Base-by-base conservation (phyloP, 176 grass and related monocot genomes). In the Chrysopogon serrulatus region DNA sequence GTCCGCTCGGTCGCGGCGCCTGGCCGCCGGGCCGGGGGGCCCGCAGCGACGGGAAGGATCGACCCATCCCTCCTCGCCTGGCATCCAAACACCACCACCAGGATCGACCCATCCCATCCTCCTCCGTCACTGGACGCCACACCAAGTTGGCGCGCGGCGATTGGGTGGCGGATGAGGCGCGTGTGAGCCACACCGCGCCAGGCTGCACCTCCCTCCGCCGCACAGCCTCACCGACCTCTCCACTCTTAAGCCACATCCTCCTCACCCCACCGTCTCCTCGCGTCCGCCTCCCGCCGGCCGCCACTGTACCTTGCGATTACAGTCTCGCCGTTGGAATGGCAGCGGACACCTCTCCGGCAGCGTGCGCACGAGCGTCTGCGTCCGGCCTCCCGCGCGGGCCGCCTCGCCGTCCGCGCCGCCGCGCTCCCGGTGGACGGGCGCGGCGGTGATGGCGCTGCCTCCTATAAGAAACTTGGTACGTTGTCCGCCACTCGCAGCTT, bases 181-280 rank as follows among this genome's bases (percentile, higher is more conserved):
- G 82, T 88, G 85, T 88, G 89, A 87, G 89, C 77, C 64, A 79
- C 82, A 72, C 81, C 21, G 67, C 69, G 71, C 89, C 85, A 91
- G 47, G 68, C 84, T 75, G 15, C 62, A 1, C 45, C 24, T 18
- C 53, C 51, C 68, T 72, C 42, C 76, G 81, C 76, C 89, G 48
- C 81, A 80, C 74, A 48, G 13, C 37, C 80, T 32, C 59, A 26
- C 54, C 68, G 40, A 7, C 12, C 31, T 16, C 79, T 34, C 43
- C 65, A 40, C 42, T n/a, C 48, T 23, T 45, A 10, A 13, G 10
- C 80, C 53, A 4, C 13, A 21, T 53, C 59, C 5, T 36, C 30
- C 5, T 36, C 30, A 6, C 17, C 12, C n/a, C 68, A 16, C 75
- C 12, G 1, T 62, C 60, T 23, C 21, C 84, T 51, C 17, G 6